Evolutionary conservation across 805 yeast genomes (phyloP).

Genomic region (Lachancea sp.): DNA sequence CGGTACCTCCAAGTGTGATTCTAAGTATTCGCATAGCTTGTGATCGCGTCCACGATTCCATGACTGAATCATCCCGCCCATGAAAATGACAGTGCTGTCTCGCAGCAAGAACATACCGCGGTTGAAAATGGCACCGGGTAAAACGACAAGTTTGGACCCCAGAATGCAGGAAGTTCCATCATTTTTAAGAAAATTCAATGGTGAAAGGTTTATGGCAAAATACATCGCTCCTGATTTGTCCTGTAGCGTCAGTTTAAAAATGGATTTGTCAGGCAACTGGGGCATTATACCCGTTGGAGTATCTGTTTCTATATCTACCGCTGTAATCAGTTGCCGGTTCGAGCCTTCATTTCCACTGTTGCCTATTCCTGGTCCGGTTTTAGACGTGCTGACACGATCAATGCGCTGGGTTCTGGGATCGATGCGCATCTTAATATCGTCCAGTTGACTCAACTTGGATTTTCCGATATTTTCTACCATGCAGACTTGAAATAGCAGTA

Average conservation of each 20-base stretch:
- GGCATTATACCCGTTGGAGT: slow-evolving; percentile 5
- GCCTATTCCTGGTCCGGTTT: slow-evolving; percentile 6
- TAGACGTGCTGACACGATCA: slow-evolving; percentile 41
- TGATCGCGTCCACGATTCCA: slow-evolving; percentile 36
- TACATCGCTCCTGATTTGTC: slow-evolving; percentile 45
- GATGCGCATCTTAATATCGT: slow-evolving; percentile 44
- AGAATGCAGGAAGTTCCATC: slow-evolving; percentile 38
- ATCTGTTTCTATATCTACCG: slow-evolving; percentile 9
- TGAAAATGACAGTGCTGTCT: slow-evolving; percentile 27
- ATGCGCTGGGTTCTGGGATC: slow-evolving; percentile 56
- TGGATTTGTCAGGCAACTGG: slow-evolving; percentile 7
- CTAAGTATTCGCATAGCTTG: slow-evolving; percentile 29
- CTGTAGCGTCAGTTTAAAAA: slow-evolving; percentile 52
- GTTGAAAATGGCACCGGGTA: slow-evolving; percentile 40
- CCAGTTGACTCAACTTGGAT: slow-evolving; percentile 48
- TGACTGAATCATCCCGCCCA: slow-evolving; percentile 36
- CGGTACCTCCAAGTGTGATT: slow-evolving; percentile 21
- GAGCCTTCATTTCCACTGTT: not conserved
- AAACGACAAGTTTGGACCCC: slow-evolving; percentile 54
- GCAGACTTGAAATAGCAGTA: slow-evolving; percentile 48
- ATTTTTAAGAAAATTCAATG: slow-evolving; percentile 41
- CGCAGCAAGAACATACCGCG: slow-evolving; percentile 40
- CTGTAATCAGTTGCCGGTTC: slow-evolving; percentile 3
- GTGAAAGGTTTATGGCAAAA: slow-evolving; percentile 54
- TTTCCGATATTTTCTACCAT: slow-evolving; percentile 48